Conservation (phyloP, 2,329 filamentous ascomycete genomes). For the Talaromyces albobiverticillius region DNA sequence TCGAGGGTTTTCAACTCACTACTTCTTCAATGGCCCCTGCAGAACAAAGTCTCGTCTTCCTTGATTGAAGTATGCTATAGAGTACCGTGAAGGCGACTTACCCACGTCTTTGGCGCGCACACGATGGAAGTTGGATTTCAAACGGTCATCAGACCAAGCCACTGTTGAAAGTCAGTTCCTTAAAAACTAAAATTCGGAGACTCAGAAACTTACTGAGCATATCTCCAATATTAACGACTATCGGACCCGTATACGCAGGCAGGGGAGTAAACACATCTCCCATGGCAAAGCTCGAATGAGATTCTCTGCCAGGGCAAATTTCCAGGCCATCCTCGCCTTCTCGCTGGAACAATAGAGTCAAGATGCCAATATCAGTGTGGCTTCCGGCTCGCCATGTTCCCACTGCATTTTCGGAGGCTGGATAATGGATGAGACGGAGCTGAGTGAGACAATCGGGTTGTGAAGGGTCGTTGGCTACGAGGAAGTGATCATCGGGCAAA, state of each 20-base stretch:
- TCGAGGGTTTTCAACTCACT: neutral
- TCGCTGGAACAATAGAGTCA: slow-evolving; percentile 3
- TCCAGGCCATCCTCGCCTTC: slow-evolving; percentile 4
- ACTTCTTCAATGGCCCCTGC: slow-evolving; percentile 1
- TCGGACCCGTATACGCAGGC: slow-evolving; percentile 16
- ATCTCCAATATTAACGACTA: slow-evolving; percentile 19
- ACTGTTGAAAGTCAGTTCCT: neutral
- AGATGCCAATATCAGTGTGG: slow-evolving; percentile 4
- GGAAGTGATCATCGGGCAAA: slow-evolving; percentile 2
- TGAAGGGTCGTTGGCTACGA: neutral
- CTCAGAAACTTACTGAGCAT: slow-evolving; percentile 16
- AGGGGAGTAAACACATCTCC: slow-evolving; percentile 16
- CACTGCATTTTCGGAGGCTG: neutral
- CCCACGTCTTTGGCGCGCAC: slow-evolving; percentile 7
- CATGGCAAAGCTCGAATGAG: slow-evolving; percentile 6
- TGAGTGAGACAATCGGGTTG: slow-evolving; percentile 3
- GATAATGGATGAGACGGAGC: slow-evolving; percentile 7
- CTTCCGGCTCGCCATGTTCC: slow-evolving; percentile 4
- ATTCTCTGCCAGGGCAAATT: slow-evolving; percentile 4
- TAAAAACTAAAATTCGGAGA: neutral
- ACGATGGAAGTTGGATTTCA: slow-evolving; percentile 7
- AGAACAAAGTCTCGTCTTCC: slow-evolving; percentile 1
- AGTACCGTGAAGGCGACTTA: slow-evolving; percentile 1
- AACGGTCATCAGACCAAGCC: slow-evolving; percentile 6
- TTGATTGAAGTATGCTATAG: slow-evolving; percentile 7